Base-by-base conservation (phyloP, 768 basidiomycete species). In the Tricholoma furcatifolium region DNA sequence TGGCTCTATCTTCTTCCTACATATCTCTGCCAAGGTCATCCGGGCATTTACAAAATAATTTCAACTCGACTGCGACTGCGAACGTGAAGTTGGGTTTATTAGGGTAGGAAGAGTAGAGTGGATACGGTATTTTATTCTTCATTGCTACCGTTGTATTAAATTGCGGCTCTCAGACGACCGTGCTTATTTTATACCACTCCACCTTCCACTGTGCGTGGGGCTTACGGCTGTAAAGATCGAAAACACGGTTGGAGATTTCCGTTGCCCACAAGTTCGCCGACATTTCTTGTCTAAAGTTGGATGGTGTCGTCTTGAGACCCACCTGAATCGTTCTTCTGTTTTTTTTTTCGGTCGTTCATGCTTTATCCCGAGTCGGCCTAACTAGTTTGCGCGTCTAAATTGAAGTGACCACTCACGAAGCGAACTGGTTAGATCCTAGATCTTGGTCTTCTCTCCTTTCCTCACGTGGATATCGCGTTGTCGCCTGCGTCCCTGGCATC, bases 1-100 rank as follows among this genome's bases (percentile, higher is more conserved):
- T 74, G 94, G 87, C 35, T 96, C 93, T 53, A 96, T 97, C 68
- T 97, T 98, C 84, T 97, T 96, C 87, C 88, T 97, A 38, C 95
- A 98, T 70, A 96, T 97, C 68, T 88, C 92, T 40, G 93, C 94
- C 61, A 96, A 96, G 76, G 78, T 96, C 69, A 91, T 96, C 69
- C 86, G 91, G 57, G 83, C 85, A 42, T 92, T 96, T 71, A 87
- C 91, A 59, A 93, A 92, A 71, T 94, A 79, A 73, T 59, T 27
- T 21, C 31, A 30, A 20, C 54, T 38, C 43, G 35, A 42, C 10
- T 40, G 44, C 31, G 27, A 27, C 12, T 15, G 24, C 14, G 41
- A 23, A 43, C 48, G 51, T 30, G 36, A 21, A 23, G 53, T 27
- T 42, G 50, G 49, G 31, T 31, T 45, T 31, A 32, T 57, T 52